Evolutionary conservation across 2,329 filamentous ascomycete genomes (phyloP).

Genomic region (Pseudonectria foliicola): DNA sequence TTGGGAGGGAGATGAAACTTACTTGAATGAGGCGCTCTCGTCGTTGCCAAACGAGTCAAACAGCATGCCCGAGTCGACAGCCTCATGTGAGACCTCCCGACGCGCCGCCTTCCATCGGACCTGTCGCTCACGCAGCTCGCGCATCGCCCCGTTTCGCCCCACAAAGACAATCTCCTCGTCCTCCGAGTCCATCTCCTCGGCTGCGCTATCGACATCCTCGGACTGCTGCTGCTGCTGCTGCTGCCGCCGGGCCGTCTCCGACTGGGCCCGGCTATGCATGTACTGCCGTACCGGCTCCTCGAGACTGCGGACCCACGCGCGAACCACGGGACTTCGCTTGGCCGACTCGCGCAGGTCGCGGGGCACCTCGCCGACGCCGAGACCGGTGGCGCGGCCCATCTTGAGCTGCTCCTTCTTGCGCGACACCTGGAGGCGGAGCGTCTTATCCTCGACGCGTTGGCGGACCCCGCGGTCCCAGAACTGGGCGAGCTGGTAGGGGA

Average conservation of each 20-base stretch:
- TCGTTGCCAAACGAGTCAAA: conserved; percentile 75
- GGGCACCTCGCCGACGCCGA: conserved; percentile 56
- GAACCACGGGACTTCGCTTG: conserved; percentile 73
- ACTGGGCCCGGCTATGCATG: conserved; percentile 45
- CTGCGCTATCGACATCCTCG: conserved; percentile 21
- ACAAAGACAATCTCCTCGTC: conserved; percentile 93
- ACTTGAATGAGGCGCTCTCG: conserved; percentile 75
- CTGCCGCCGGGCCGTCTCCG: no score
- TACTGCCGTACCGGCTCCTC: conserved; percentile 80
- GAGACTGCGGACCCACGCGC: conserved; percentile 71
- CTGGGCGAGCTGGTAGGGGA: conserved; percentile 85
- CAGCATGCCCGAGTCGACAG: conserved; percentile 57
- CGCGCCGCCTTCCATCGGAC: conserved; percentile 41
- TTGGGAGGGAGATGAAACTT: conserved; percentile 28
- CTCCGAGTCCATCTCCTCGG: conserved; percentile 37
- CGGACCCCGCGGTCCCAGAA: conserved; percentile 64
- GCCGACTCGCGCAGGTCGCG: conserved; percentile 73
- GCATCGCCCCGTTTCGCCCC: conserved; percentile 58
- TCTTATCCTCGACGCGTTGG: conserved; percentile 43
- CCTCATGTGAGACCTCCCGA: conserved; percentile 50
- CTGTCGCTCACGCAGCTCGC: conserved; percentile 28
- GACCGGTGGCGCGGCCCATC: conserved; percentile 33
- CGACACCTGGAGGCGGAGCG: conserved; percentile 30
- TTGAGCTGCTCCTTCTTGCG: conserved; percentile 41
- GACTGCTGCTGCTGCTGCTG: conserved; percentile 8